Conservation (phyloP, 2,329 filamentous ascomycete genomes). For the Endoconidiophora laricicola region DNA sequence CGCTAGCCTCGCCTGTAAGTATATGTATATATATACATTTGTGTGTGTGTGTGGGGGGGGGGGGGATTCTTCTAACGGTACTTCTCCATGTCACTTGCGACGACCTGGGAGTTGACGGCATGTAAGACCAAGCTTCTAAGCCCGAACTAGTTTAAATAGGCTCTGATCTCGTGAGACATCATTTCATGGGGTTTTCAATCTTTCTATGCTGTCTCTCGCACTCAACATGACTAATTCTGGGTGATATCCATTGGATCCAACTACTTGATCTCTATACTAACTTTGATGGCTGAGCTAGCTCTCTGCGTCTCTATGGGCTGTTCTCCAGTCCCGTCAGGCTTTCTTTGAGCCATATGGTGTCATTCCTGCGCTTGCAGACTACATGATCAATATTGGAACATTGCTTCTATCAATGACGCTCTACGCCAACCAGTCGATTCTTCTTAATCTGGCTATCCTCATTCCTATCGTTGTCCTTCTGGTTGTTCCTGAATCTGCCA, state of each 20-base stretch:
- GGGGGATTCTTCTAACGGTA: not conserved
- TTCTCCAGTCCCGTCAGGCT: slow-evolving; percentile 64
- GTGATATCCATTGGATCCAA: no score
- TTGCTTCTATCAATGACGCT: slow-evolving; percentile 75
- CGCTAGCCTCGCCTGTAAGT: slow-evolving; percentile 67
- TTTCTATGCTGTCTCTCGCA: slow-evolving; percentile 4
- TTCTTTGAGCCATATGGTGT: slow-evolving; percentile 66
- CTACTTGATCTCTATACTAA: slow-evolving; percentile 14
- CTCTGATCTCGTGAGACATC: not conserved
- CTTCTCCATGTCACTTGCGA: not conserved
- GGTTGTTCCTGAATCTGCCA: slow-evolving; percentile 27
- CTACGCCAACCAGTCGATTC: slow-evolving; percentile 53
- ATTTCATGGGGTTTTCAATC: not conserved
- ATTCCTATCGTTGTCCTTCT: slow-evolving; percentile 49
- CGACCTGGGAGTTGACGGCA: not conserved
- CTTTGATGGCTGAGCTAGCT: slow-evolving; percentile 33
- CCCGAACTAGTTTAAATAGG: not conserved
- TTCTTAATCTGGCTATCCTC: slow-evolving; percentile 53
- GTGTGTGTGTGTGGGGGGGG: no score
- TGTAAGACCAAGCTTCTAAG: not conserved
- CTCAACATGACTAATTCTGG: not conserved
- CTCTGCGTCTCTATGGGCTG: slow-evolving; percentile 73
- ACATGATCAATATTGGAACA: slow-evolving; percentile 68
- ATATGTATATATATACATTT: slow-evolving; percentile 10
- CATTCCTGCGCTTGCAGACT: slow-evolving; percentile 58